phyloP scores from a whole-genome alignment of 2,329 filamentous ascomycete genomes.

The Neoarthrinium moseri region DNA sequence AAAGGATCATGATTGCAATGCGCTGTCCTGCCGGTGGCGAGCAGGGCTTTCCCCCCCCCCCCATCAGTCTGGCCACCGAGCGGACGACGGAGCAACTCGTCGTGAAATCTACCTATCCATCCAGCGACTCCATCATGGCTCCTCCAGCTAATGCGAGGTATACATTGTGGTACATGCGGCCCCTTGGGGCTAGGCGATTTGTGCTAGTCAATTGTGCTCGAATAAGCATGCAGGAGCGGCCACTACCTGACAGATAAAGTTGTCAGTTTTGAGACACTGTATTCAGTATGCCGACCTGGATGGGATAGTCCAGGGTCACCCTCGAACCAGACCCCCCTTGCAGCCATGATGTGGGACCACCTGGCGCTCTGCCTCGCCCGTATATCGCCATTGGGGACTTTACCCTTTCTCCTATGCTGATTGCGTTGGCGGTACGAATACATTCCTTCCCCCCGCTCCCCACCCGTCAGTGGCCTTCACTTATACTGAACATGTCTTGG shows the following conservation, averaged over 20 bases:
- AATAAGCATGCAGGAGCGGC: neutral
- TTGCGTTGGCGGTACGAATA: neutral
- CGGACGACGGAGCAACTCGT: no score
- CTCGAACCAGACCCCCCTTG: constrained; percentile 6
- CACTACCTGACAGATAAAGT: neutral
- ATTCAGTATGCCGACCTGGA: neutral
- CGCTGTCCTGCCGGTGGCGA: neutral
- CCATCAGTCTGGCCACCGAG: no score
- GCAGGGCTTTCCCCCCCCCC: no score
- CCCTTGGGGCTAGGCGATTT: neutral
- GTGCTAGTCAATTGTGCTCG: neutral
- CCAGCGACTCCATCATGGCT: no score
- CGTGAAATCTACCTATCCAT: no score
- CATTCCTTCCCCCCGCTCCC: constrained; percentile 6
- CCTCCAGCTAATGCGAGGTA: neutral
- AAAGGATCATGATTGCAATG: no score
- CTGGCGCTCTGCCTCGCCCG: constrained; percentile 1
- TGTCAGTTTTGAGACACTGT: neutral
- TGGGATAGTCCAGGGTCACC: constrained; percentile 2
- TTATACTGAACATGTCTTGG: neutral
- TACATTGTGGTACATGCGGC: neutral
- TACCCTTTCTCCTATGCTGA: neutral
- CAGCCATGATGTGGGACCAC: constrained; percentile 2
- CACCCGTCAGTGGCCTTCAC: neutral
- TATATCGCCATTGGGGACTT: neutral